These are phyloP conservation scores for Phytophthora syringae DNA, from an alignment of 352 stramenopile genomes.

Conservation along the genomic window DNA sequence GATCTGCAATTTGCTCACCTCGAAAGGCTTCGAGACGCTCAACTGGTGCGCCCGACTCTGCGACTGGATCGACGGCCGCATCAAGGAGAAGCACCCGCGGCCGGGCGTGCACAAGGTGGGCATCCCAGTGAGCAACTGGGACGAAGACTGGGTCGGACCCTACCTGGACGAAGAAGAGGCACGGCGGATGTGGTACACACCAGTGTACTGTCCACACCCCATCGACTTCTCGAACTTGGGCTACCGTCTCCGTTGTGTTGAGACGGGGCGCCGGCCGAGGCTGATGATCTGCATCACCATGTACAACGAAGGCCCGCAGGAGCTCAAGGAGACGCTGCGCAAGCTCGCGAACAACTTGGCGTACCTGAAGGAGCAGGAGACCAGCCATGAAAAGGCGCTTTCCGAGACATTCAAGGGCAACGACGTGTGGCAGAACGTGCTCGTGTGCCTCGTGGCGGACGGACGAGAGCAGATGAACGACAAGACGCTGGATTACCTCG, in stretches of 20 bases:
- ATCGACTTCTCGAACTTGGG: conserved; percentile 81
- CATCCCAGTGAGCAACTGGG: conserved; percentile 69
- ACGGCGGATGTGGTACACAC: conserved; percentile 82
- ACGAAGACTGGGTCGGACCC: conserved; percentile 79
- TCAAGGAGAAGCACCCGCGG: conserved; percentile 74
- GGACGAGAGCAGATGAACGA: conserved; percentile 74
- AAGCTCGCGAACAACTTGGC: conserved; percentile 87
- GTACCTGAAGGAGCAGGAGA: conserved; percentile 64
- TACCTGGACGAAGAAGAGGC: conserved; percentile 80
- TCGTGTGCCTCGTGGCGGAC: conserved; percentile 84
- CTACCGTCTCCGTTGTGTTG: conserved; percentile 81
- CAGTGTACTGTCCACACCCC: conserved; percentile 71
- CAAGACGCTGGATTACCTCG: conserved; percentile 86
- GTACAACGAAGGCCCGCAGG: conserved; percentile 79
- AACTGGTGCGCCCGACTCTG: conserved; percentile 85
- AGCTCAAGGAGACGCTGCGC: conserved; percentile 76
- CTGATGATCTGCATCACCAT: conserved; percentile 90
- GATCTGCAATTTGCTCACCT: conserved; percentile 86
- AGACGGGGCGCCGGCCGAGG: conserved; percentile 70
- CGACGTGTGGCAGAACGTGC: conserved; percentile 83
- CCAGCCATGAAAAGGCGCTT: conserved; percentile 41
- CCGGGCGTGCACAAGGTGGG: conserved; percentile 83
- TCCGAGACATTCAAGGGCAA: conserved; percentile 58
- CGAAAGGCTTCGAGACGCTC: conserved; percentile 87
- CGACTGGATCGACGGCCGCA: conserved; percentile 87